These are phyloP conservation scores for Neoascochyta sp. DNA, from an alignment of 2,329 filamentous ascomycete species.

Conservation along the genomic window DNA sequence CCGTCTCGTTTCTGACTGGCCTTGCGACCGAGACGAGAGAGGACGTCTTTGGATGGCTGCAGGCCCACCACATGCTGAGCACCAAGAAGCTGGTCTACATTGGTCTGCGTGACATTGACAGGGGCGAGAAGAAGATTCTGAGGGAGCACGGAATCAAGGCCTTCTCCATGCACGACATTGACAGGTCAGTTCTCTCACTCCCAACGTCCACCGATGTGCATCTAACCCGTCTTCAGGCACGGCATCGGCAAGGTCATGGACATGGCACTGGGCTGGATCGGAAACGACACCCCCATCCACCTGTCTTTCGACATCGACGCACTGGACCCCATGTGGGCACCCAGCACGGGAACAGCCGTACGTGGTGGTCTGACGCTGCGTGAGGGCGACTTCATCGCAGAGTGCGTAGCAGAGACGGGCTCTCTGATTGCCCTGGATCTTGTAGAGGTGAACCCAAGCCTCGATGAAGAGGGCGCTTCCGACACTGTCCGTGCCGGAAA, in stretches of 20 bases:
- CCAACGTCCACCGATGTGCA: not conserved
- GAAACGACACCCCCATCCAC: constrained; percentile 91
- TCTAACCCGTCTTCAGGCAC: constrained; percentile 52
- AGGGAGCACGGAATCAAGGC: constrained; percentile 87
- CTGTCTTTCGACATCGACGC: constrained; percentile 97
- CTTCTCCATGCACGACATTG: constrained; percentile 98
- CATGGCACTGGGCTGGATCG: constrained; percentile 96
- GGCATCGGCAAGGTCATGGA: constrained; percentile 96
- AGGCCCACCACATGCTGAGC: constrained; percentile 66
- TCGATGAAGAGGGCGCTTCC: constrained; percentile 58
- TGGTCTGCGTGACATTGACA: constrained; percentile 85
- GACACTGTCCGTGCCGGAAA: constrained; percentile 90
- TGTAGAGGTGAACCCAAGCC: constrained; percentile 52
- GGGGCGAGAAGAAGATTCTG: constrained; percentile 89
- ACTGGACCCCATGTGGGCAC: constrained; percentile 92
- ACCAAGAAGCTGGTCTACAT: constrained; percentile 93
- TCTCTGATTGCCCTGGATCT: constrained; percentile 56
- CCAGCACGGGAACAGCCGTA: constrained; percentile 91
- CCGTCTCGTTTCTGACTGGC: constrained; percentile 84
- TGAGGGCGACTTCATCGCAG: constrained; percentile 96
- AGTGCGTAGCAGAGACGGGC: constrained; percentile 56
- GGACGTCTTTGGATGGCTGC: constrained; percentile 87
- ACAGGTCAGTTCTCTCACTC: constrained; percentile 57
- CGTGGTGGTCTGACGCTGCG: constrained; percentile 87
- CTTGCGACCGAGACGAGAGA: constrained; percentile 71